Evolutionary conservation across 2,329 filamentous ascomycete genomes (phyloP), one percentile per base, ranked within the genome.

Genomic region (Pestalotiopsis sp.): DNA sequence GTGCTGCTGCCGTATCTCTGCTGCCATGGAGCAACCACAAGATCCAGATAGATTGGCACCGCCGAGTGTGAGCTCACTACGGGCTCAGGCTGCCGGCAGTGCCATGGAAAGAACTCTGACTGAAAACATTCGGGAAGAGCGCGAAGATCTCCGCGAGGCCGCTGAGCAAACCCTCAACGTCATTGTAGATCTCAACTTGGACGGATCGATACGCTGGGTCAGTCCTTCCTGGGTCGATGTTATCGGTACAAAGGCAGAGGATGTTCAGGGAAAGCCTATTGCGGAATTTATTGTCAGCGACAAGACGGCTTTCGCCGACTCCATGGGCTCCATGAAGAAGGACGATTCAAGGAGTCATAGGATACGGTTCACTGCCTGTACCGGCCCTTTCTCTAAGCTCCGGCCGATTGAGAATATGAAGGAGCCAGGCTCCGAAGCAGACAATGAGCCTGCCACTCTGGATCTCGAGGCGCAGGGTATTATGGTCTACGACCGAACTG

Each of bases 151-250:
- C 74, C 94, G 95, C 77, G 94, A 97, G 83, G 96, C 95, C 56
- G 96, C 95, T 65, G 95, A 98, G 82, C 94, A 98, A 83, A 98
- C 95, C 25, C 87, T 97, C 78, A 99, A 98, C 81, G 93, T 97
- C 72, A 97, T 99, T 79, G 88, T 99, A 78, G 95, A 99, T 82
- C 86, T 99, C 72, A 94, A 94, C 76, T 87, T 98, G 68, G 93
- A 98, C 77, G 94, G 94, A 72, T 92, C 90, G 70, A 92, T 99
- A 76, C 92, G 94, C 81, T 99, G 96, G 94, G 95, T 97, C 75
- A 98, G 95, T 79, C 94, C 95, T 13, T 98, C 95, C 17, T 99
- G 96, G 96, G 89, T 90, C 70, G 94, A 98, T 76, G 92, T 99
- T 64, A 92, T 98, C 70, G 96, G 96, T 69, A 95, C 93, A 4